A percentile compares a stretch with the other conserved stretches of the same genome.
phyloP scores from a whole-genome alignment of 2,329 filamentous ascomycete genomes.

The Trichoderma polysporum region DNA sequence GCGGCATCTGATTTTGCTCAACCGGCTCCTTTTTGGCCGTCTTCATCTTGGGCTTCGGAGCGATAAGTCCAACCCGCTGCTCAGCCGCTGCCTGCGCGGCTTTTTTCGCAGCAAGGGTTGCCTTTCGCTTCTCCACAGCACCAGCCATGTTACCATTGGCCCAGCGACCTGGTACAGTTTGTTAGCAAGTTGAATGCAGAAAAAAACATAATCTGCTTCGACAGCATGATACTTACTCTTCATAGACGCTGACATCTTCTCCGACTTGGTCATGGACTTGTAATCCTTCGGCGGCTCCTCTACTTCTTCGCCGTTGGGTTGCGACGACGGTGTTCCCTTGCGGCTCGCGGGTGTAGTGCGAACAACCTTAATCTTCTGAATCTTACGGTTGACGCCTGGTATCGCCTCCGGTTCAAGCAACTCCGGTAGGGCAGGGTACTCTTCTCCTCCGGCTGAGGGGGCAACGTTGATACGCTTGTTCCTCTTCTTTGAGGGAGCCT shows the following conservation, averaged over 20 bases:
- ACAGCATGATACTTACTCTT: slow-evolving; percentile 48
- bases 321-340: slow-evolving; percentile 33
- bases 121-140: slow-evolving; percentile 61
- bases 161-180: slow-evolving; percentile 50
- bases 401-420: slow-evolving; percentile 24
- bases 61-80: slow-evolving; percentile 36
- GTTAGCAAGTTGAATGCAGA: slow-evolving; percentile 28
- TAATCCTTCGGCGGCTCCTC: slow-evolving; percentile 54
- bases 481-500: slow-evolving; percentile 42
- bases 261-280: slow-evolving; percentile 61
- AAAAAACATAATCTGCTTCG: not conserved
- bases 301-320: slow-evolving; percentile 31
- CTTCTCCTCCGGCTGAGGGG: slow-evolving; percentile 16
- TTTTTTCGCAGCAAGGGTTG: slow-evolving; percentile 60
- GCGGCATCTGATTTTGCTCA: slow-evolving; percentile 27
- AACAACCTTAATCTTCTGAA: slow-evolving; percentile 42
- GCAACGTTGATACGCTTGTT: slow-evolving; percentile 31
- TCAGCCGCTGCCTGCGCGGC: slow-evolving; percentile 45
- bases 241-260: slow-evolving; percentile 67
- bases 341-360: slow-evolving; percentile 31
- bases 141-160: slow-evolving; percentile 59
- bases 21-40: slow-evolving; percentile 35
- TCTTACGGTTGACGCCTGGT: slow-evolving; percentile 32
- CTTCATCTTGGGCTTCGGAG: slow-evolving; percentile 41
- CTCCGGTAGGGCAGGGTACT: slow-evolving; percentile 14